Base-by-base conservation (phyloP, 1,139 yeast genomes). In the Wickerhamomyces sp. region DNA sequence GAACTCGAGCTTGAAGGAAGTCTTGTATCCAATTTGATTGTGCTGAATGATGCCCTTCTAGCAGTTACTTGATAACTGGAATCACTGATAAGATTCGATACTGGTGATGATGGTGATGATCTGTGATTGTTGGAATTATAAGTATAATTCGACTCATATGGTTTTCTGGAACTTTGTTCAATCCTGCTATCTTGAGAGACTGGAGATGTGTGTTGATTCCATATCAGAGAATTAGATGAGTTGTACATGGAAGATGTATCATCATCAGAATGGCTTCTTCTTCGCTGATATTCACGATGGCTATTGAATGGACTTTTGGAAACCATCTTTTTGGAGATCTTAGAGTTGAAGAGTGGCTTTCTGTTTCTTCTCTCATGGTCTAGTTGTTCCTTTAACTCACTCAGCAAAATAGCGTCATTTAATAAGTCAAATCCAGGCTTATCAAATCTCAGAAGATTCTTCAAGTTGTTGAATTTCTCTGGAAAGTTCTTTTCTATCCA, bases 121-220 rank as follows among this genome's bases (percentile, higher is more conserved):
- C 16, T 10, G 14, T 37, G 25, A 2, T 33, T 36, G 12, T 20
- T 33, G n/a, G 39, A 32, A 15, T 13, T 31, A 51, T 75, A 75
- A 15, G 78, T 71, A 52, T 75, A 75, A 49, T 75, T 74, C 19
- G 75, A 71, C 50, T 74, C 77, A 53, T 70, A 76, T 7, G 81
- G 81, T 21, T 5, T n/a, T 15, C n/a, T 24, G 35, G 21, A 5
- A 13, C 16, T 12, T 24, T 15, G 33, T 5, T 15, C 12, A 5
- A 21, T 13, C 10, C n/a, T 8, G 9, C 28, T 5, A n/a, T n/a
- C 13, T 21, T 16, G 28, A 12, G 35, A 72, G 68, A 47, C 24
- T 24, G 19, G 29, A 21, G 22, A 35, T 27, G 30, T 31, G 14
- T 35, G 29, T 10, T 29, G 35, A 12, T 15, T 27, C 27, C 27